These are phyloP conservation scores for Rhododendron molle DNA, from an alignment of 148 eudicot genomes.

Conservation along the genomic window DNA sequence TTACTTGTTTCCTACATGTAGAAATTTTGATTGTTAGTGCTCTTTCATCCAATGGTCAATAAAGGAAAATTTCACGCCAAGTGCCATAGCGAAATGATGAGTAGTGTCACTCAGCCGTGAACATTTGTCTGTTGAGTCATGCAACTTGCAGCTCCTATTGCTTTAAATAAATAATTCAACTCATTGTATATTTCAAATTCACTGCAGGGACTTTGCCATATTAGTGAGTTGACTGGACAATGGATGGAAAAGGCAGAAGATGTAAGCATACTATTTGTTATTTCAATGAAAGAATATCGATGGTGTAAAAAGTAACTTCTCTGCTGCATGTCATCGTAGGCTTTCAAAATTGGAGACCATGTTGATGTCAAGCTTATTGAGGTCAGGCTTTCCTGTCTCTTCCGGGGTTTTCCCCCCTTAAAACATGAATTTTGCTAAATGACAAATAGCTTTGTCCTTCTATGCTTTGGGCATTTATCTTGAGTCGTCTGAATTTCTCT, in stretches of 20 bases:
- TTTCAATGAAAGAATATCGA: neutral
- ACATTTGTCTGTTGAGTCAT: neutral
- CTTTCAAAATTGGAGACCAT: conserved; percentile 82
- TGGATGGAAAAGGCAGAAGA: conserved; percentile 91
- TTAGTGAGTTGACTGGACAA: conserved; percentile 82
- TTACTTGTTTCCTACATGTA: neutral
- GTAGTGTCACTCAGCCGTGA: neutral
- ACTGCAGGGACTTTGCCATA: conserved; percentile 96
- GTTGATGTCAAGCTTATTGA: conserved; percentile 97
- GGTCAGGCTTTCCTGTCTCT: conserved; percentile 37
- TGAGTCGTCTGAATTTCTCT: neutral
- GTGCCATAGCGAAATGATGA: neutral
- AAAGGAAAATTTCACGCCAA: neutral
- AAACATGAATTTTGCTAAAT: neutral
- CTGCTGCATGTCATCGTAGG: conserved; percentile 37
- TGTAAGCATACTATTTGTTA: conserved; percentile 41
- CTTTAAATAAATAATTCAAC: neutral
- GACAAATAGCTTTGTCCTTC: neutral
- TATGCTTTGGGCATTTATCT: neutral
- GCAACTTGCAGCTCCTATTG: neutral
- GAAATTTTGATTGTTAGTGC: neutral
- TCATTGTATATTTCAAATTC: conserved; percentile 1
- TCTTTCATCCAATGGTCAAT: neutral
- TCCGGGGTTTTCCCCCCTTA: neutral
- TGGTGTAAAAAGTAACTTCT: neutral